Base-by-base conservation (phyloP, 306 rosid genomes). In the Fragaria ananassa region DNA sequence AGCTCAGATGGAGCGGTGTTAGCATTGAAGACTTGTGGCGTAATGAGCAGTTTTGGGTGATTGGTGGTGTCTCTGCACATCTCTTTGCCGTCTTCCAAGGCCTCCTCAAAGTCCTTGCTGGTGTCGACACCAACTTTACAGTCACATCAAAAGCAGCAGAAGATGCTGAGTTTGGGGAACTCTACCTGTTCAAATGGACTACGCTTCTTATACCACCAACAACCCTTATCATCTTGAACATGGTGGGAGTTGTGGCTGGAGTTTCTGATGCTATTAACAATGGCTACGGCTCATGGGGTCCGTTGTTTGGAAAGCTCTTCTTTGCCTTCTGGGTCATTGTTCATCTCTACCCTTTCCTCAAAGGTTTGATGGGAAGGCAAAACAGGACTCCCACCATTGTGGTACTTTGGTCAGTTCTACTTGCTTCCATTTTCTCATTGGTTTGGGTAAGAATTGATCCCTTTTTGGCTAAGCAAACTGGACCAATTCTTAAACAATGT, bases 241-340 rank as follows among this genome's bases (percentile, higher is more conserved):
- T 92, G 91, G 96, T 92, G 34, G 99, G 93, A 82, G 89, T 92
- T 54, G 97, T 95, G 35, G 97, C 97, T n/a, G 99, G 99, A 77
- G 56, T 95, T 81, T 95, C 99, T 42, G 93, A 89, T 78, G 97
- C 99, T 67, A 84, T 92, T 23, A 89, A 89, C 89, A 95, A 86
- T 79, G 99, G 99, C 71, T 95, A 92, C 62, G 92, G 81, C 51
- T 88, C 97, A 23, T 95, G 96, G 99, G 99, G 96, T 60, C 90
- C 90, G 31, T 80, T 95, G 21, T 92, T 95, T 50, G 97, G 98
- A 76, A 95, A 95, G 83, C 85, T 95, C 17, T 90, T 95, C 71
- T 92, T 95, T 25, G 87, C 99, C 75, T 83, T 90, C 74, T 95
- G 99, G 99, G 97, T 95, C 74, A 88, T 95, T 77, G 83, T 92